Conservation (phyloP, 495 filamentous ascomycete genomes). For the Rhypophila decipiens region DNA sequence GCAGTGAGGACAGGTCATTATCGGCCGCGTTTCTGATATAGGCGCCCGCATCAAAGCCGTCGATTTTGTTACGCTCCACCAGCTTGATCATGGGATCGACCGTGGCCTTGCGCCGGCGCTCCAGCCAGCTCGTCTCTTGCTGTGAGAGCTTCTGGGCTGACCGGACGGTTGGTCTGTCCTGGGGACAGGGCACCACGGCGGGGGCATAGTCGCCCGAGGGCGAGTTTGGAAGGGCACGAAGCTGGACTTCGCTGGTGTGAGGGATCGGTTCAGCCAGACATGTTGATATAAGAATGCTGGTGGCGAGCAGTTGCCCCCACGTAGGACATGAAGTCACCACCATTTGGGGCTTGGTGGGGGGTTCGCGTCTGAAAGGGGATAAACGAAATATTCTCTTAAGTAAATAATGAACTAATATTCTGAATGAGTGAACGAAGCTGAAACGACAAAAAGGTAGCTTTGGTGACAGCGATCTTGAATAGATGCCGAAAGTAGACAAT, state of each 20-base stretch:
- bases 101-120: constrained; percentile 48
- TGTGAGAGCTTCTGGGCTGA: constrained; percentile 51
- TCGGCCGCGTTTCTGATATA: constrained; percentile 56
- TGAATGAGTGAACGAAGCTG: no score
- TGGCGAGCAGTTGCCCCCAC: no score
- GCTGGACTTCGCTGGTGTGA: not conserved
- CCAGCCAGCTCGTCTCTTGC: constrained; percentile 62
- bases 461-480: no score
- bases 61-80: constrained; percentile 64
- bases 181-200: constrained; percentile 44
- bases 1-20: constrained; percentile 55
- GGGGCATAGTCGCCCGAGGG: constrained; percentile 54
- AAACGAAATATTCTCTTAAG: no score
- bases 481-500: no score
- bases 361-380: no score
- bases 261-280: no score
- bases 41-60: constrained; percentile 62
- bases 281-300: no score
- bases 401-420: no score
- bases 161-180: constrained; percentile 39
- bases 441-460: no score
- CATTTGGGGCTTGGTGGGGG: no score
- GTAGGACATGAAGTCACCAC: no score
- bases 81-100: constrained; percentile 65
- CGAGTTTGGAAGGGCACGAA: constrained; percentile 48